These are phyloP conservation scores for Skeletonema menzelii DNA, from an alignment of 108 stramenopile species.

Conservation along the genomic window DNA sequence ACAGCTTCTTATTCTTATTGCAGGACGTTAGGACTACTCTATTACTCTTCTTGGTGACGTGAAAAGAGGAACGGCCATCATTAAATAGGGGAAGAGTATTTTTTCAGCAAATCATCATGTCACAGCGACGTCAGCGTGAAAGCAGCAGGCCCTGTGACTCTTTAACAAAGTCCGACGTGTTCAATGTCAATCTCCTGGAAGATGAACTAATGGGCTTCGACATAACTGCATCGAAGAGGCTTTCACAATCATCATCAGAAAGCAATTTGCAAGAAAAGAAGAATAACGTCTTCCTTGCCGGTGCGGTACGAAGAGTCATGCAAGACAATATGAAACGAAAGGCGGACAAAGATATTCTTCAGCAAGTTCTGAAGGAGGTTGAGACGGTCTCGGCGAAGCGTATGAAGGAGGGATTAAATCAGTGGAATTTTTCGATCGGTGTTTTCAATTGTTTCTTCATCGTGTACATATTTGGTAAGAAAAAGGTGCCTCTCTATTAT, in stretches of 20 bases:
- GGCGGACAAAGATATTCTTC: slow-evolving; percentile 38
- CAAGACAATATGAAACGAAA: not conserved
- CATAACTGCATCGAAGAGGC: not conserved
- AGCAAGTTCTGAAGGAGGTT: slow-evolving; percentile 44
- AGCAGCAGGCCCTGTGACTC: too few relatives aligned
- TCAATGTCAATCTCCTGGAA: not conserved
- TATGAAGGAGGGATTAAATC: slow-evolving; percentile 42
- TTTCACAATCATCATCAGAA: too few relatives aligned
- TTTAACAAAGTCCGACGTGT: not conserved
- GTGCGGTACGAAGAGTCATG: not conserved
- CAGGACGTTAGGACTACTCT: too few relatives aligned
- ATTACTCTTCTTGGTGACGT: too few relatives aligned
- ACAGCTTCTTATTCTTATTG: too few relatives aligned
- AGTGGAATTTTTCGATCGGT: slow-evolving; percentile 49
- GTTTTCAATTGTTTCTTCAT: slow-evolving; percentile 58
- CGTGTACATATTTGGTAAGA: slow-evolving; percentile 30
- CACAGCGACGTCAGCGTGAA: too few relatives aligned
- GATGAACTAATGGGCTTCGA: not conserved
- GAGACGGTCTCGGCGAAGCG: slow-evolving; percentile 36
- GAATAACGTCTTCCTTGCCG: not conserved
- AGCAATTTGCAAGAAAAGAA: too few relatives aligned
- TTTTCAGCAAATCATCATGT: too few relatives aligned
- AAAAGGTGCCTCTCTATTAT: not conserved
- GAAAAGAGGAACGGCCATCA: too few relatives aligned
- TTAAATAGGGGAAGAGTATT: too few relatives aligned